Evolutionary conservation across 2,329 filamentous ascomycete species (phyloP), one percentile per base, ranked within the genome.

Genomic region (Fusarium mexicanum): DNA sequence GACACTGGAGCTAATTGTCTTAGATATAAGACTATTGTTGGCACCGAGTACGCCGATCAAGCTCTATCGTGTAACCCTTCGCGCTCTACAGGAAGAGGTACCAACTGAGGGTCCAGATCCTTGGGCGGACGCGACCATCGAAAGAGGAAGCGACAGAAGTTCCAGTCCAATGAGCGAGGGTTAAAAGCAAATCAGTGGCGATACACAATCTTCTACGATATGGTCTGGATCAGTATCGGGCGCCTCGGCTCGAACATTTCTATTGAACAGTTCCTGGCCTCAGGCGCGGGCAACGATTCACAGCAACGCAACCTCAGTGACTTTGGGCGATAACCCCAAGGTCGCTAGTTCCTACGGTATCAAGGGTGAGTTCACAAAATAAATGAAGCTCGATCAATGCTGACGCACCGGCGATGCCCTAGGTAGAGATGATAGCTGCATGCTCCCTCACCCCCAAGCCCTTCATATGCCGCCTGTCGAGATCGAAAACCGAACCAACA

Each of bases 321-420:
- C 46, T 4, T 3, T 1, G 24, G 26, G 26, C 11, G 26, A 8
- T 11, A 22, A 29, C 1, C 2, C 7, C 13, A 3, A 22, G 2
- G 9, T 29, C 18, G 17, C 26, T 48, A 4, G 26, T 2, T 48
- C 14, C 20, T 0, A 0, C 3, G 20, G 12, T 17, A 31, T 22
- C 3, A 22, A 48, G 4, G 20, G 1, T 2, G 2, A 48, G 20
- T 16, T 29, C 6, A 2, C 9, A 16, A 31, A 26, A 31, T 4
- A 48, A 22, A 22, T 31, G 9, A 31, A 29, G 20, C 0, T 31
- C 14, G 17, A 0, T 31, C 20, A 31, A 12, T 22, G 7, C 24
- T 3, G 26, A 48, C 2, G 26, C 10, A 31, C 10, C 13, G 0
- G 10, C 14, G 20, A n/a, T n/a, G 2, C 2, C 10, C 26, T 14